Conservation (phyloP, 768 basidiomycete genomes). For the Antrodiella citrinella region DNA sequence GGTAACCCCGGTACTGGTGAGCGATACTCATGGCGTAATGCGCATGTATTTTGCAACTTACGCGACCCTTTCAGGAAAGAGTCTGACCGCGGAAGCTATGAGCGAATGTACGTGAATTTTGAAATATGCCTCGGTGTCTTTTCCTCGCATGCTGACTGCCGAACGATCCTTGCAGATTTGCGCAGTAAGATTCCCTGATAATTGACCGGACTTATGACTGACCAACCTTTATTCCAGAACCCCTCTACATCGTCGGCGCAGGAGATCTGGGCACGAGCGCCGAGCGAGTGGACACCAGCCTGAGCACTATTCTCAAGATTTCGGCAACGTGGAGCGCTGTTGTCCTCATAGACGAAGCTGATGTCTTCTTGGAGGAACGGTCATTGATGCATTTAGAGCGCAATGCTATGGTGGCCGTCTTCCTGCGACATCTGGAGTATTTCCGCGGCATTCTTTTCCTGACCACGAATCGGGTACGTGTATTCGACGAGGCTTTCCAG, state of each 20-base stretch:
- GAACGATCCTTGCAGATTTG: slow-evolving; percentile 10
- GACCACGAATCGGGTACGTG: slow-evolving; percentile 31
- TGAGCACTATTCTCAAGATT: slow-evolving; percentile 25
- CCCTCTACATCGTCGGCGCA: slow-evolving; percentile 27
- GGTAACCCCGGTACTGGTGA: slow-evolving; percentile 25
- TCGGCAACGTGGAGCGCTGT: slow-evolving; percentile 27
- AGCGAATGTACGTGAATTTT: slow-evolving; percentile 23
- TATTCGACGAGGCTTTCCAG: slow-evolving; percentile 30
- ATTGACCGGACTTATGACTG: neutral
- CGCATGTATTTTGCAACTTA: neutral
- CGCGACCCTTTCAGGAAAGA: slow-evolving; percentile 18
- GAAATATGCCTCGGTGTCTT: neutral
- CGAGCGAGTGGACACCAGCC: slow-evolving; percentile 20
- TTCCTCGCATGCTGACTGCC: neutral
- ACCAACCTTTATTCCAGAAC: slow-evolving; percentile 11
- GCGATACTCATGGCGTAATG: neutral
- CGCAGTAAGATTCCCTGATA: slow-evolving; percentile 12
- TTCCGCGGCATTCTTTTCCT: slow-evolving; percentile 32
- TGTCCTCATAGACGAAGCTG: slow-evolving; percentile 36
- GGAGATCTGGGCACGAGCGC: slow-evolving; percentile 28
- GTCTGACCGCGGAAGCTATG: slow-evolving; percentile 27
- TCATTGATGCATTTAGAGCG: slow-evolving; percentile 55
- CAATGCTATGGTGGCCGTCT: slow-evolving; percentile 69
- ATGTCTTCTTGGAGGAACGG: slow-evolving; percentile 67
- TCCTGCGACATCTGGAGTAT: slow-evolving; percentile 21